Evolutionary conservation across 2,329 filamentous ascomycete genomes (phyloP).

Genomic region (Didymella keratinophila): DNA sequence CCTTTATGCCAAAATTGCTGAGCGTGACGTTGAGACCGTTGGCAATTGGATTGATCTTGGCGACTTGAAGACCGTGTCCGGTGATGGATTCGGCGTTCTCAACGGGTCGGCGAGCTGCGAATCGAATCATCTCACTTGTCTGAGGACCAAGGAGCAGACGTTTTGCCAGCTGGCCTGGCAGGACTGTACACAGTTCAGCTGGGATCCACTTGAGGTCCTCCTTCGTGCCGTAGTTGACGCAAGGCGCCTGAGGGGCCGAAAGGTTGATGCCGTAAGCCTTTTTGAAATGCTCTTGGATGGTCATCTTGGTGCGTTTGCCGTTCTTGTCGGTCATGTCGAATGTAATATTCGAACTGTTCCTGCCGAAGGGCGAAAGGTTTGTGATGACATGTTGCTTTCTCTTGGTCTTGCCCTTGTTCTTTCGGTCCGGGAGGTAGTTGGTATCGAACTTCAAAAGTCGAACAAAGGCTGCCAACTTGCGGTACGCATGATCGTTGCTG

Average conservation of each 20-base stretch:
- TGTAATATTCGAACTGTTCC: constrained; percentile 43
- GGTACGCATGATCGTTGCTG: constrained; percentile 15
- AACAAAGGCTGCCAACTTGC: constrained; percentile 44
- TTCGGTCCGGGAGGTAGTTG: constrained; percentile 50
- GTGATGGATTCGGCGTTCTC: constrained; percentile 44
- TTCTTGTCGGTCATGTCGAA: constrained; percentile 27
- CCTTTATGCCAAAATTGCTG: constrained; percentile 67
- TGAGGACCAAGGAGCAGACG: constrained; percentile 37
- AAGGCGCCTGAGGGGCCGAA: constrained; percentile 28
- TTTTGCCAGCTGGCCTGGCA: constrained; percentile 43
- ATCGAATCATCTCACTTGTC: constrained; percentile 44
- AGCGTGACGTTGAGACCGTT: constrained; percentile 35
- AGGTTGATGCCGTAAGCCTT: constrained; percentile 34
- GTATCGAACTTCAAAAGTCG: constrained; percentile 50
- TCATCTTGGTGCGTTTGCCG: constrained; percentile 21
- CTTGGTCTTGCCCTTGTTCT: constrained; percentile 43
- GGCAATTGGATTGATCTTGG: constrained; percentile 33
- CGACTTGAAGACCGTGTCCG: constrained; percentile 35
- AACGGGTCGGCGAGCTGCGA: constrained; percentile 41
- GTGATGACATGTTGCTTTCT: constrained; percentile 51
- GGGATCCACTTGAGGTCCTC: constrained; percentile 44
- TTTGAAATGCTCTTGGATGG: constrained; percentile 35
- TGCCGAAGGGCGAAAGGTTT: constrained; percentile 44
- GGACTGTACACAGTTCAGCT: constrained; percentile 41
- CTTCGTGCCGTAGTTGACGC: constrained; percentile 39